Conservation (phyloP, 1,139 yeast genomes). For the Candida mesenterica region DNA sequence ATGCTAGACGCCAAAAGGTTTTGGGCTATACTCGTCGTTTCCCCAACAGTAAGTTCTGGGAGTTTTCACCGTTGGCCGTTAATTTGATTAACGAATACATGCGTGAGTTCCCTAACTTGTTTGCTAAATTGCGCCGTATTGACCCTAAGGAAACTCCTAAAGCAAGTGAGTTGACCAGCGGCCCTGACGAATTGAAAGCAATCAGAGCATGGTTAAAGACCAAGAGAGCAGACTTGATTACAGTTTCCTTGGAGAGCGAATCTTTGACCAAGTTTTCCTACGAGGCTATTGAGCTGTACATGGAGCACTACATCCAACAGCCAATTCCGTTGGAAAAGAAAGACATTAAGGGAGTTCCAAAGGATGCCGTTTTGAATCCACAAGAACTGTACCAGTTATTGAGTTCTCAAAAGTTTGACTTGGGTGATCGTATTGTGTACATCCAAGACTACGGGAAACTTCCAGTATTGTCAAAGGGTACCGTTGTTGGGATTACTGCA, state of each 20-base stretch:
- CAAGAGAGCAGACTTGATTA: conserved; percentile 53
- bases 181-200: conserved; percentile 34
- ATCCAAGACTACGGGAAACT: conserved; percentile 89
- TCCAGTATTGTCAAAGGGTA: conserved; percentile 84
- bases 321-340: conserved; percentile 46
- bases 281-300: conserved; percentile 63
- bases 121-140: conserved; percentile 37
- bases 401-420: conserved; percentile 69
- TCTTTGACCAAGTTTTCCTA: conserved; percentile 69
- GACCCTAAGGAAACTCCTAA: conserved; percentile 30
- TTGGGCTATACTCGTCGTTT: conserved; percentile 75
- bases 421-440: conserved; percentile 90
- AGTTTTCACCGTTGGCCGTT: conserved; percentile 73
- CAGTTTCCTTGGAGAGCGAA: conserved; percentile 77
- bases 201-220: conserved; percentile 60
- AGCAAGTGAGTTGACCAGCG: conserved; percentile 20
- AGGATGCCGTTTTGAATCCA: conserved; percentile 80
- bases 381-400: conserved; percentile 68
- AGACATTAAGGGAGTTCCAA: conserved; percentile 79
- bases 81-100: conserved; percentile 63
- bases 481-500: conserved; percentile 78
- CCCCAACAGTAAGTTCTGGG: conserved; percentile 68
- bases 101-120: conserved; percentile 59
- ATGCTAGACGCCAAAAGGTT: conserved; percentile 75
- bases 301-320: conserved; percentile 46